phyloP scores from a whole-genome alignment of 2,329 filamentous ascomycete genomes.

The Talaromyces piceae region DNA sequence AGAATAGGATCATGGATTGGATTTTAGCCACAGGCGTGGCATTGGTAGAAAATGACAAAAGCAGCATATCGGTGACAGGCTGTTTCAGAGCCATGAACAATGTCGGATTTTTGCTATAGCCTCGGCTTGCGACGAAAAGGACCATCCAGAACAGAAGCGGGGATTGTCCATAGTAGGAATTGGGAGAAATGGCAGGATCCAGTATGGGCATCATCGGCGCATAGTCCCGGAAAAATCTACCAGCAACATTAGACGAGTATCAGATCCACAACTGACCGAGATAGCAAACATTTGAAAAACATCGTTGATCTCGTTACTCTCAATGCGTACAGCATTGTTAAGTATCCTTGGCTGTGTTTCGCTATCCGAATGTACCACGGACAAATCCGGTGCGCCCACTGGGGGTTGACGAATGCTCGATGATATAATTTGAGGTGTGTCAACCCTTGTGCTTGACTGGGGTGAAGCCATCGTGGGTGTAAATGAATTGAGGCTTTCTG shows the following conservation, averaged over 20 bases:
- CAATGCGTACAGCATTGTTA: constrained; percentile 21
- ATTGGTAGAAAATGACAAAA: constrained; percentile 25
- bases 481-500: constrained; percentile 12
- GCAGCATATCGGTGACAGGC: constrained; percentile 29
- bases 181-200: constrained; percentile 51
- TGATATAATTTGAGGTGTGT: constrained; percentile 16
- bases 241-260: background rate
- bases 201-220: constrained; percentile 33
- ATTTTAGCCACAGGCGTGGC: constrained; percentile 27
- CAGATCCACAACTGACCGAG: no score
- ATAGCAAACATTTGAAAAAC: constrained; percentile 27
- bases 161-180: constrained; percentile 69
- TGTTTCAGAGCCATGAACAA: constrained; percentile 27
- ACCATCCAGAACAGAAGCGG: constrained; percentile 78
- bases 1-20: constrained; percentile 29
- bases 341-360: constrained; percentile 24
- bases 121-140: constrained; percentile 29
- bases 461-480: constrained; percentile 17
- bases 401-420: constrained; percentile 14
- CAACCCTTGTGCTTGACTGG: constrained; percentile 15
- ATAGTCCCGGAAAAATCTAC: constrained; percentile 33
- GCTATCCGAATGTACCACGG: constrained; percentile 6
- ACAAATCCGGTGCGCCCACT: background rate
- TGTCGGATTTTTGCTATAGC: constrained; percentile 33
- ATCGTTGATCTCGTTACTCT: constrained; percentile 30